Evolutionary conservation across 1,284 basidiomycete species (phyloP), one percentile per base, ranked within the genome.

Genomic region (Phlebopus sp.): DNA sequence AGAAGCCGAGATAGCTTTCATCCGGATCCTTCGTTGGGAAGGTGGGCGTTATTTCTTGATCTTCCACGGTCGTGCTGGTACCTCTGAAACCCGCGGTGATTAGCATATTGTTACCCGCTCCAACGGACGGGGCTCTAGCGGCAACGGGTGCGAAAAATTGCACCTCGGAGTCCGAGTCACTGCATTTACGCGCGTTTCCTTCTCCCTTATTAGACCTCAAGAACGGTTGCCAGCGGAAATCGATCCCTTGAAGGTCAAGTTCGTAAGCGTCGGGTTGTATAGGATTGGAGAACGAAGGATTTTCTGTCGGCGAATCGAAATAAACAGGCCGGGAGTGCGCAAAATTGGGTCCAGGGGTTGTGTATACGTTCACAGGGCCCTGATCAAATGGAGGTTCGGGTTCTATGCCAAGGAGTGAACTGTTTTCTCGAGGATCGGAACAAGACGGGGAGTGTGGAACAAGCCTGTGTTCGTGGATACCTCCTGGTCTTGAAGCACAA

Each of bases 191-290:
- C 25, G 17, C 42, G n/a, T 44, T 27, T 8, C 37, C 41, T 40
- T 51, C 55, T 39, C 40, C 49, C 42, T 35, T 13, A 49, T 55
- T 42, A 39, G 53, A 65, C 42, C 52, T 53, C 48, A 64, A 45
- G 49, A 67, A 64, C 13, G 75, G 74, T 41, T 66, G 63, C 83
- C 83, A 84, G 44, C 60, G 70, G 54, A 86, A 86, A 54, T 78
- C 76, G 4, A 83, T 62, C 4, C 58, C 54, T 4, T 66, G 60
- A 41, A 68, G 63, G 57, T 74, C 70, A 42, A 73, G 47, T 18
- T 62, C 56, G 38, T 60, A 67, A 45, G 63, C 64, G 44, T 63
- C 65, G 42, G 65, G 57, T 27, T 68, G 58, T 30, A 67, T 54
- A 49, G 72, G 64, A 58, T 77, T 75, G 45, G 71, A 75, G 34